Evolutionary conservation across 176 grass and related monocot species (phyloP).

Genomic region (Avena sativa): DNA sequence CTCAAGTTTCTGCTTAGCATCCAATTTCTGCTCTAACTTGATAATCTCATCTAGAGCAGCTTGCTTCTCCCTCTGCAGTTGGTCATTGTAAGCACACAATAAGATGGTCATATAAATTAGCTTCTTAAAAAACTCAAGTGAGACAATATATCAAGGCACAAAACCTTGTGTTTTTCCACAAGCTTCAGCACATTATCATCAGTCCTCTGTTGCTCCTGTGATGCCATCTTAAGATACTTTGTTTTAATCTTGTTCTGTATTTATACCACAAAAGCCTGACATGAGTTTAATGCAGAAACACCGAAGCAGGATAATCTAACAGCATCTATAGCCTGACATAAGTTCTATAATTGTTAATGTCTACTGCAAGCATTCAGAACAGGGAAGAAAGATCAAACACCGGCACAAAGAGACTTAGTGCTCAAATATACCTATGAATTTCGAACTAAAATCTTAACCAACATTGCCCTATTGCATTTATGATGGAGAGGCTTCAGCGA

Average conservation of each 20-base stretch:
- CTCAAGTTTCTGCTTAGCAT: conserved; percentile 58
- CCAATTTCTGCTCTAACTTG: conserved; percentile 52
- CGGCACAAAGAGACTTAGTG: background rate
- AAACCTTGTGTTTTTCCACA: conserved; percentile 63
- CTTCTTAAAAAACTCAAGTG: background rate
- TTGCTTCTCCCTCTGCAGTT: conserved; percentile 57
- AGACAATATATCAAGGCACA: background rate
- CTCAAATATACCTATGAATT: background rate
- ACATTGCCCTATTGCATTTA: too few species aligned
- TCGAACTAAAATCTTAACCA: background rate
- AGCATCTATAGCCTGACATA: background rate
- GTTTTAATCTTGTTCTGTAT: conserved; percentile 55
- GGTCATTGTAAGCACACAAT: conserved; percentile 19
- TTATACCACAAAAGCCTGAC: background rate
- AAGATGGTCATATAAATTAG: background rate
- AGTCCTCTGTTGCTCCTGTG: conserved; percentile 60
- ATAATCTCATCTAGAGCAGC: conserved; percentile 53
- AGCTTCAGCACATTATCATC: conserved; percentile 69
- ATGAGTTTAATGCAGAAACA: background rate
- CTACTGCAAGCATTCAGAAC: background rate
- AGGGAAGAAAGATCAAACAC: background rate
- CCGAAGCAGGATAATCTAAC: background rate
- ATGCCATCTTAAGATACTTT: conserved; percentile 60
- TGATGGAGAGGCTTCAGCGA: too few species aligned
- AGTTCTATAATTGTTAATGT: background rate